Percentiles rank a stretch among this genome's conserved stretches.
These are phyloP conservation scores for Suillus spraguei DNA, from an alignment of 768 basidiomycete species.

Conservation along the genomic window DNA sequence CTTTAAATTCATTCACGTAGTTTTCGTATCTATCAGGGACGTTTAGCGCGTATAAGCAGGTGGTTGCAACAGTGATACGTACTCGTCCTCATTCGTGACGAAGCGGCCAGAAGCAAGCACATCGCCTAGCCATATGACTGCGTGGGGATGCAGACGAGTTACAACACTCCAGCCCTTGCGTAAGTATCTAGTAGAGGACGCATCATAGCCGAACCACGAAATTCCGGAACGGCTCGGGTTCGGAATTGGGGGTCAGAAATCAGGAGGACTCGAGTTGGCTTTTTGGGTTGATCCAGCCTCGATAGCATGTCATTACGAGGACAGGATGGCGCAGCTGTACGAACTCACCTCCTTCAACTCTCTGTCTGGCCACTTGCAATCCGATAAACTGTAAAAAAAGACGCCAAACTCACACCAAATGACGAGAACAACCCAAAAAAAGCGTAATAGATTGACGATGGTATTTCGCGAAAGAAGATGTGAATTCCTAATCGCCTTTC, in stretches of 20 bases:
- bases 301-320: slow-evolving; percentile 11
- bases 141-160: slow-evolving; percentile 57
- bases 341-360: slow-evolving; percentile 29
- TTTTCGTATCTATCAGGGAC: slow-evolving; percentile 53
- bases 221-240: slow-evolving; percentile 33
- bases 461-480: slow-evolving; percentile 32
- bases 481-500: slow-evolving; percentile 30
- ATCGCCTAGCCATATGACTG: slow-evolving; percentile 78
- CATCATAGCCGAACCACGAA: slow-evolving; percentile 48
- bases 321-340: slow-evolving; percentile 11
- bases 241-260: slow-evolving; percentile 70
- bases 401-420: slow-evolving; percentile 67
- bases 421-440: slow-evolving; percentile 57
- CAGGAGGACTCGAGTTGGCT: slow-evolving; percentile 61
- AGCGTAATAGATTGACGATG: slow-evolving; percentile 45
- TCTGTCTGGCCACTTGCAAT: slow-evolving; percentile 63
- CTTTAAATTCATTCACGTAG: slow-evolving; percentile 63
- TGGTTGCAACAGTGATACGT: slow-evolving; percentile 20
- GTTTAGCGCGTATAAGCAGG: slow-evolving; percentile 4
- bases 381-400: slow-evolving; percentile 59
- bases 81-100: slow-evolving; percentile 51
- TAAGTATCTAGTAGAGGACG: slow-evolving; percentile 56
- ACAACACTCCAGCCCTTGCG: slow-evolving; percentile 72
- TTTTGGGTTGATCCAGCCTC: slow-evolving; percentile 22
- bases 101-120: slow-evolving; percentile 69